Conservation (phyloP, 176 grass and related monocot genomes). For the Cenchrus fungigraminus region DNA sequence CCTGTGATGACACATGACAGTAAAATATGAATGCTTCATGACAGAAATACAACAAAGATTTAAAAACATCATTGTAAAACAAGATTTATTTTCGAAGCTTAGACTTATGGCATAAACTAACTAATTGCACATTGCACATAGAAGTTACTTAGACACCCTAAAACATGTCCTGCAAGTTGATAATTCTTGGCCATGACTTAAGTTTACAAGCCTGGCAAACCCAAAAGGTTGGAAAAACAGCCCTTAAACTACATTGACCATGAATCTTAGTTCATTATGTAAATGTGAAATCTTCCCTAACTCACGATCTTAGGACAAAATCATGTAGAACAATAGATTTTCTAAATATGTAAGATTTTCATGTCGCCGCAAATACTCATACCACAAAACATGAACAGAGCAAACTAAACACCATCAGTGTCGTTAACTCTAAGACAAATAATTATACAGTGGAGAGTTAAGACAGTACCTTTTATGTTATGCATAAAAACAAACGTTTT, state of each 20-base stretch:
- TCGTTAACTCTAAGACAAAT: neutral
- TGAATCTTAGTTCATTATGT: neutral
- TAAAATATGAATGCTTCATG: too few species aligned
- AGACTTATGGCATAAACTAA: neutral
- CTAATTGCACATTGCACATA: constrained; percentile 13
- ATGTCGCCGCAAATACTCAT: neutral
- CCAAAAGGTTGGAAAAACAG: constrained; percentile 5
- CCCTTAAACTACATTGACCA: neutral
- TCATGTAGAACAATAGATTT: constrained; percentile 1
- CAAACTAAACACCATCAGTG: constrained; percentile 4
- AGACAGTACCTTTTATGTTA: neutral
- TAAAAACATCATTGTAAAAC: too few species aligned
- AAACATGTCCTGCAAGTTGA: too few species aligned
- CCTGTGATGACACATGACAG: too few species aligned
- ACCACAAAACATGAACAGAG: neutral
- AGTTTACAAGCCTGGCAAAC: neutral
- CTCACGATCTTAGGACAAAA: neutral
- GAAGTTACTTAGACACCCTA: constrained; percentile 21
- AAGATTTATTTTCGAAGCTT: neutral
- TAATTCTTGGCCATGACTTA: neutral
- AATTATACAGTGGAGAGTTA: neutral
- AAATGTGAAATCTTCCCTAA: neutral
- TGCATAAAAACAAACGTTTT: neutral
- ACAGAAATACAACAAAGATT: too few species aligned
- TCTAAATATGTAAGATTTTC: neutral